These are phyloP conservation scores for Globisporangium okanoganense DNA, from an alignment of 352 stramenopile genomes.

Conservation along the genomic window DNA sequence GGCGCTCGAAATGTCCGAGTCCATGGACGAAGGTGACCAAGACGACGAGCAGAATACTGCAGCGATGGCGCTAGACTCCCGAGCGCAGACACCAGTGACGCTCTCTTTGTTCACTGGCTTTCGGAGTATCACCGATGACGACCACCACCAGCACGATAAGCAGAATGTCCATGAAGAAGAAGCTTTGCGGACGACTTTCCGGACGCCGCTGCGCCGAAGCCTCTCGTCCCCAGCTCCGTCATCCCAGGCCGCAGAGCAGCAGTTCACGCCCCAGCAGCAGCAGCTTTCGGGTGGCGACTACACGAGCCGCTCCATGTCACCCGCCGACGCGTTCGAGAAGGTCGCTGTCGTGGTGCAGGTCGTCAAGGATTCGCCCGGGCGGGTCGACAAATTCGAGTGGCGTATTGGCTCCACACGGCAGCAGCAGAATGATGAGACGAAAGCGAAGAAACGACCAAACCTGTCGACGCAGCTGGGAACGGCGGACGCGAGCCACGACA, in stretches of 20 bases:
- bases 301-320: conserved; percentile 38
- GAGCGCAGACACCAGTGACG: conserved; percentile 15
- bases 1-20: conserved; percentile 4
- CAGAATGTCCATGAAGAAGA: neutral
- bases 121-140: conserved; percentile 15
- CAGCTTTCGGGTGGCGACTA: conserved; percentile 17
- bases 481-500: neutral
- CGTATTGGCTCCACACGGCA: conserved; percentile 24
- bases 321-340: conserved; percentile 61
- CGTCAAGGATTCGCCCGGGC: conserved; percentile 45
- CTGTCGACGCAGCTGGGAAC: conserved; percentile 7
- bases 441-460: conserved; percentile 2
- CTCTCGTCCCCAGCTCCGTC: conserved; percentile 19
- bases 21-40: neutral
- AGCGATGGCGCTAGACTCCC: neutral
- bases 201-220: conserved; percentile 38
- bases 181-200: conserved; percentile 16
- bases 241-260: conserved; percentile 21
- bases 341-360: conserved; percentile 34
- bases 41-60: conserved; percentile 5
- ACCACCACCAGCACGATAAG: conserved; percentile 7
- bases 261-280: conserved; percentile 15
- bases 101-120: conserved; percentile 2
- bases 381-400: conserved; percentile 61
- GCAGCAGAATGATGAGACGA: neutral